A percentile compares a stretch with the other conserved stretches of the same genome.
Conservation (phyloP, 352 stramenopile species). For the Phytophthora foliorum region DNA sequence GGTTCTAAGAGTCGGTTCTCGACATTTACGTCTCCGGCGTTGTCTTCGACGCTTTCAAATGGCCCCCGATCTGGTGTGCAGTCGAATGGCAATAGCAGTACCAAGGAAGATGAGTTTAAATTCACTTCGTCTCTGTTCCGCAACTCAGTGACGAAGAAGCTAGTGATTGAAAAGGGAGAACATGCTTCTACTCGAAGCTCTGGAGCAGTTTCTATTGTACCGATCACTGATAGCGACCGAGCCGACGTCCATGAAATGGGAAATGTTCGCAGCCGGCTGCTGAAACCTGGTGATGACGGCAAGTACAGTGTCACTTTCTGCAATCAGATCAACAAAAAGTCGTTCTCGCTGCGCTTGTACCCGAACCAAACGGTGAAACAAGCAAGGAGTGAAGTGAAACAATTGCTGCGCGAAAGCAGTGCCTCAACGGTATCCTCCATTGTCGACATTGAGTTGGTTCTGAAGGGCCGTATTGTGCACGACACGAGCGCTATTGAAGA, state of each 20-base stretch:
- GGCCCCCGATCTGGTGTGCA: constrained; percentile 25
- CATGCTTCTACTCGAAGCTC: constrained; percentile 22
- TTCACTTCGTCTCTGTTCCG: constrained; percentile 75
- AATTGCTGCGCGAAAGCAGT: constrained; percentile 60
- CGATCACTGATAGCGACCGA: constrained; percentile 60
- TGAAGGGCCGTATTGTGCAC: constrained; percentile 68
- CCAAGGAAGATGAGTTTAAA: constrained; percentile 66
- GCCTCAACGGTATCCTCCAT: constrained; percentile 41
- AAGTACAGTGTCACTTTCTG: constrained; percentile 72
- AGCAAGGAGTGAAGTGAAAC: constrained; percentile 66
- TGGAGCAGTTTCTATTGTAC: constrained; percentile 59
- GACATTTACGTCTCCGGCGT: constrained; percentile 49
- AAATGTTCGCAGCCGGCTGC: constrained; percentile 33
- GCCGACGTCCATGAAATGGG: constrained; percentile 36
- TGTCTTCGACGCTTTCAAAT: constrained; percentile 31
- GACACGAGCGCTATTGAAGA: constrained; percentile 56
- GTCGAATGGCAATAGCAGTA: constrained; percentile 20
- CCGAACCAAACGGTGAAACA: constrained; percentile 64
- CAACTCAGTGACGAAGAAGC: constrained; percentile 62
- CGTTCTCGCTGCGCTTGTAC: constrained; percentile 67
- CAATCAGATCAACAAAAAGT: constrained; percentile 76
- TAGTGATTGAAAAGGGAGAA: constrained; percentile 68
- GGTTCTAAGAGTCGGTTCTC: constrained; percentile 71
- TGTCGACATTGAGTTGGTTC: constrained; percentile 68
- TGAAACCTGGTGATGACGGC: constrained; percentile 62